Evolutionary conservation across 352 stramenopile species (phyloP), one percentile per base, ranked within the genome.

Genomic region (Plasmopara halstedii): DNA sequence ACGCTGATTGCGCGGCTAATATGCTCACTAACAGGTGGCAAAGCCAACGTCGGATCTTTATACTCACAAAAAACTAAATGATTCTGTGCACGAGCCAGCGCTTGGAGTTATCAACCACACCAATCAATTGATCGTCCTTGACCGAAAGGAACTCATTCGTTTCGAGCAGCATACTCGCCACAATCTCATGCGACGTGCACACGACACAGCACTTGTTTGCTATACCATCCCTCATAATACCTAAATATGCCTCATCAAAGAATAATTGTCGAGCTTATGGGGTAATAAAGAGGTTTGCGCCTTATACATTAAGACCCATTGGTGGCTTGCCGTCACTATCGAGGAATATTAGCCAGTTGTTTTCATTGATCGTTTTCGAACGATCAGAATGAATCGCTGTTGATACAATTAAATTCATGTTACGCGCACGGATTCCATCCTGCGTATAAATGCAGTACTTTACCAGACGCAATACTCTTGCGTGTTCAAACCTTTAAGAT

Each of bases 31-130:
- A 96, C 79, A 35, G 95, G 80, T 20, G 94, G 94, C 17, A 98
- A 65, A 22, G 85, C 73, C 0, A 69, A 80, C 33, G 79, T 58
- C 32, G 78, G 80, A 67, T 90, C 73, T 54, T 88, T 94, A 72
- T 97, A 98, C 74, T 98, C 95, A 17, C 93, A 81, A 76, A 99
- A 99, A 4, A 99, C 73, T 29, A 99, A 72, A 60, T 98, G 84
- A 20, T 95, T 95, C 52, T 99, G 95, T 35, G 97, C 67, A 22
- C 92, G 79, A 9, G 94, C 95, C 43, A 97, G 62, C 31, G 92
- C 59, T 29, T 93, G 80, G 2, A 99, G 70, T 67, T 97, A 26
- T 90, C 85, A 4, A 99, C 74, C 17, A 99, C 95, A 56, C 99
- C 85, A 1, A 75, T 55, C 3, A 99, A 95, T 22, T 94, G 62